Evolutionary conservation across 1,284 basidiomycete species (phyloP), one percentile per base, ranked within the genome.

Genomic region (Trichosporon ovoides): DNA sequence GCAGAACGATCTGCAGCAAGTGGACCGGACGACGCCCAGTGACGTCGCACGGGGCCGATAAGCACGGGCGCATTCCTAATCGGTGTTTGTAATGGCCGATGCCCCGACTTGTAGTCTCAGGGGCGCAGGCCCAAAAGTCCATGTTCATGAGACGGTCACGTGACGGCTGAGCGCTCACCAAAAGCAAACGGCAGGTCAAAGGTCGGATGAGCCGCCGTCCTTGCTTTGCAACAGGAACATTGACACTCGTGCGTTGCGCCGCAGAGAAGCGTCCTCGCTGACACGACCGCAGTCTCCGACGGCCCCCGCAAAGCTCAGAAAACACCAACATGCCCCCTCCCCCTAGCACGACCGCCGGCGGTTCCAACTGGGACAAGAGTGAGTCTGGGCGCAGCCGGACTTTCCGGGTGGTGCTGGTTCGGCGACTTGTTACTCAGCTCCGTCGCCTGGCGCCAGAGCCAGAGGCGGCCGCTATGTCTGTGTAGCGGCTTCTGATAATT

Each of bases 351-450:
- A 62, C 62, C 35, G 62, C 63, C n/a, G 74, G 73, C 55, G 71
- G 70, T 22, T 68, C 67, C 50, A 74, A 67, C 28, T 66, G 67
- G 16, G 72, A 76, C 52, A 76, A 76, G 69, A 76, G 74, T 76
- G 58, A 56, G 74, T 70, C 24, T 11, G 36, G 11, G 11, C 12
- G 20, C 7, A 11, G 5, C 28, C 9, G 28, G 28, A 31, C 9
- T 31, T 31, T 31, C 28, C 9, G 28, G 28, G 5, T 4, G 28
- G 28, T 9, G 28, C 5, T 31, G 9, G 28, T 9, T 31, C 28
- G 28, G 9, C 28, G 28, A n/a, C n/a, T n/a, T n/a, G n/a, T n/a
- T n/a, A n/a, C n/a, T n/a, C n/a, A n/a, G n/a, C n/a, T n/a, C n/a
- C n/a, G n/a, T 13, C 16, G 35, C 7, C 9, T 2, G n/a, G 3